These are phyloP conservation scores for Rhizopogon rudus DNA, from an alignment of 768 basidiomycete genomes.

Conservation along the genomic window DNA sequence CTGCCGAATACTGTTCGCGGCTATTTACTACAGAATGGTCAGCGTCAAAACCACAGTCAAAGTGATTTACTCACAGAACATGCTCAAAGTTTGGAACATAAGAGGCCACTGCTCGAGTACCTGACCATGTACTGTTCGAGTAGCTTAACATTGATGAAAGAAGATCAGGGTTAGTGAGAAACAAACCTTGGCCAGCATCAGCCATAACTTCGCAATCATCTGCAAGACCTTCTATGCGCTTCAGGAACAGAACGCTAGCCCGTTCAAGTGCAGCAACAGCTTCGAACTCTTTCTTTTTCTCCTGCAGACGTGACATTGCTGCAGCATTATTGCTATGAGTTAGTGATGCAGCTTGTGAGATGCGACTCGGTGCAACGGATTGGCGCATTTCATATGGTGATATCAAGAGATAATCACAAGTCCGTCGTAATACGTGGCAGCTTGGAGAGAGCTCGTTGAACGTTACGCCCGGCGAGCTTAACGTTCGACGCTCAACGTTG, in stretches of 20 bases:
- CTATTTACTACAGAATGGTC: constrained; percentile 39
- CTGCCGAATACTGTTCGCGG: constrained; percentile 28
- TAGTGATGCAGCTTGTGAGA: constrained; percentile 39
- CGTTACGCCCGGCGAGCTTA: too few species aligned
- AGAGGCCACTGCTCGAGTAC: constrained; percentile 78
- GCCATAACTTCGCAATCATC: constrained; percentile 81
- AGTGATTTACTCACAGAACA: constrained; percentile 50
- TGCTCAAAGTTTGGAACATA: constrained; percentile 72
- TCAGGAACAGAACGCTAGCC: constrained; percentile 56
- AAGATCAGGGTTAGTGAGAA: background rate
- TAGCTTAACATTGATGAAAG: background rate
- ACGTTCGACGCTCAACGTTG: too few species aligned
- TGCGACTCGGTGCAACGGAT: constrained; percentile 47
- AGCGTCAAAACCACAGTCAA: background rate
- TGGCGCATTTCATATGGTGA: constrained; percentile 39
- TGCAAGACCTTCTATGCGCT: constrained; percentile 62
- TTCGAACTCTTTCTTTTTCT: constrained; percentile 81
- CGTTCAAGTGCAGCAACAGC: constrained; percentile 69
- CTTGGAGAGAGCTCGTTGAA: background rate
- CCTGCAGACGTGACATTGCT: constrained; percentile 52
- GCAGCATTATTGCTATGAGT: constrained; percentile 40
- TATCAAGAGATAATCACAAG: too few species aligned
- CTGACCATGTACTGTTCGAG: constrained; percentile 58
- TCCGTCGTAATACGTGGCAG: too few species aligned
- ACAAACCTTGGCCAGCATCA: constrained; percentile 62